Conservation (phyloP, 2,329 filamentous ascomycete species). For the Cladosporium sp. region DNA sequence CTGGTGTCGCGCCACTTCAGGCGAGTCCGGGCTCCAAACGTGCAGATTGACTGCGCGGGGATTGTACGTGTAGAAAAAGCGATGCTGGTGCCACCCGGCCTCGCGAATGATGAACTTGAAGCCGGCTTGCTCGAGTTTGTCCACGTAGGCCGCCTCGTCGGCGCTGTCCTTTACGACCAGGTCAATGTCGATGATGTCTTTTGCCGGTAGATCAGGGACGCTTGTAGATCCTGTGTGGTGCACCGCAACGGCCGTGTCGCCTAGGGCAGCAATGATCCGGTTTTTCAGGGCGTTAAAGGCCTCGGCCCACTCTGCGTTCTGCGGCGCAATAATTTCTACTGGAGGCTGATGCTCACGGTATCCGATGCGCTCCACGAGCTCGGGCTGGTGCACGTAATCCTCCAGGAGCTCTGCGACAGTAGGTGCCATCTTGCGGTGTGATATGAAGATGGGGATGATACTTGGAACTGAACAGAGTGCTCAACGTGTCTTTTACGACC, state of each 20-base stretch:
- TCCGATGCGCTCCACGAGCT: constrained; percentile 28
- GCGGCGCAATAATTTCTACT: constrained; percentile 40
- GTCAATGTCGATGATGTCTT: constrained; percentile 57
- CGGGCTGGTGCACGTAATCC: constrained; percentile 15
- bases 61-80: constrained; percentile 47
- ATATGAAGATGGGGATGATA: neutral
- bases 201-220: constrained; percentile 53
- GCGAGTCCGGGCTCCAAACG: constrained; percentile 49
- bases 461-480: neutral
- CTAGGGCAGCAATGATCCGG: constrained; percentile 43
- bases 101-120: constrained; percentile 53
- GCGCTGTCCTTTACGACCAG: constrained; percentile 45
- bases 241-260: constrained; percentile 35
- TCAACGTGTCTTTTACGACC: neutral
- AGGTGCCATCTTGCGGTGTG: constrained; percentile 6
- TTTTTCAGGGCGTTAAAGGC: constrained; percentile 38
- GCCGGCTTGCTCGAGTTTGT: constrained; percentile 46
- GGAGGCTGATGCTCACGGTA: constrained; percentile 23
- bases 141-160: constrained; percentile 49
- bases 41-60: constrained; percentile 51
- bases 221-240: constrained; percentile 56
- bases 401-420: constrained; percentile 27
- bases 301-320: constrained; percentile 42
- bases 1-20: constrained; percentile 47
- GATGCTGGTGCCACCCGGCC: constrained; percentile 52